Conservation (phyloP, 306 rosid genomes). For the Trichosanthes truncata region DNA sequence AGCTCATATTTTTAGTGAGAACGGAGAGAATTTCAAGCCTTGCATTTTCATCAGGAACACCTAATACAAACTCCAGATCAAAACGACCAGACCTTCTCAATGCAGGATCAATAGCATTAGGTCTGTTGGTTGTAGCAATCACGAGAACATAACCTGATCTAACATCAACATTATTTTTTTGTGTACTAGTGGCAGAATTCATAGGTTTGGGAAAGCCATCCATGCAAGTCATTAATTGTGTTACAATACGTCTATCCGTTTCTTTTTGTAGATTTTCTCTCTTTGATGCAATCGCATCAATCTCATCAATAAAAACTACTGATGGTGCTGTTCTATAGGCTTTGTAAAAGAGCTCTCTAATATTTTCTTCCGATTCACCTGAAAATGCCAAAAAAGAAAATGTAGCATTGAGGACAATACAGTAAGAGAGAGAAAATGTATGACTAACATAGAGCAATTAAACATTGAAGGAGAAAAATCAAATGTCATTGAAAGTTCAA, state of each 20-base stretch:
- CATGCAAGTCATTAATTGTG: conserved; percentile 69
- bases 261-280: conserved; percentile 73
- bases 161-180: conserved; percentile 23
- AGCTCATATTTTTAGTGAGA: conserved; percentile 33
- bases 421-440: too few relatives aligned
- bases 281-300: conserved; percentile 74
- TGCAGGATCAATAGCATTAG: conserved; percentile 59
- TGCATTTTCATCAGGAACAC: conserved; percentile 46
- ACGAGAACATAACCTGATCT: conserved; percentile 59
- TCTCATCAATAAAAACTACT: conserved; percentile 64
- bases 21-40: conserved; percentile 48
- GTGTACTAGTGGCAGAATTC: conserved; percentile 17
- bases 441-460: too few relatives aligned
- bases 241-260: conserved; percentile 65
- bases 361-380: conserved; percentile 83
- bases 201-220: conserved; percentile 37
- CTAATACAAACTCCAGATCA: conserved; percentile 51
- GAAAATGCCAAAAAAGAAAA: background rate
- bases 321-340: conserved; percentile 69
- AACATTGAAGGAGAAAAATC: background rate
- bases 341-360: conserved; percentile 61
- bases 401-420: background rate
- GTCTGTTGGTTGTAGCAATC: conserved; percentile 82
- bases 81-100: conserved; percentile 79
- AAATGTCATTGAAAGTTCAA: background rate